Base-by-base conservation (phyloP, 2,329 filamentous ascomycete genomes). In the Pseudocercospora fijiensis region DNA sequence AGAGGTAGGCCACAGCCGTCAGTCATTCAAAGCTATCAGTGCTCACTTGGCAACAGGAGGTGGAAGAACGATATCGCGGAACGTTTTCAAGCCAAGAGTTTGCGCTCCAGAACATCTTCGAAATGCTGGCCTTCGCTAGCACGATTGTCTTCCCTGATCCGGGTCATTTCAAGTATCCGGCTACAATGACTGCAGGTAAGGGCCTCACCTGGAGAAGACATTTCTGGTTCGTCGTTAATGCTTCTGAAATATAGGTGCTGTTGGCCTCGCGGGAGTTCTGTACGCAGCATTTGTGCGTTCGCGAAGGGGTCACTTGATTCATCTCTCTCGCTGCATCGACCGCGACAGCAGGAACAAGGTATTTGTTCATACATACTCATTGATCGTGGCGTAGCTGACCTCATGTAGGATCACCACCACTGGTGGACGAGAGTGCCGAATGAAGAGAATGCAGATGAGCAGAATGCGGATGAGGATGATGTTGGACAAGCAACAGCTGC, bases 61-160 rank as follows among this genome's bases (percentile, higher is more conserved):
- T 79, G 0, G 74, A 76, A 53, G 51, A 69, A 7, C 58, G 67
- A 1, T 74, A 80, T 43, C 84, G 90, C n/a, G 90, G 88, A 0
- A 78, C 82, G 0, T 92, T 93, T 69, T 91, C 89, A 0, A 80
- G 88, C 0, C 83, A 86, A 7, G 90, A 93, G 74, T 83, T 86
- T 8, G 83, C 86, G 0, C 81, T 87, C 43, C 90, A 92, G 73
- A 69, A 66, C 65, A 68, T 84, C 0, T 91, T 91, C 65, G 89
- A 92, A 74, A 80, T 92, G 55, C 75, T 87, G 1, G 87, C 88
- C 0, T 92, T 86, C 71, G 81, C 81, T 0, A 82, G 83, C 0
- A 92, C 90, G 0, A 86, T 91, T 64, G 72, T 88, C 3, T 91
- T 88, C 65, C 80, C 84, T 0, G 77, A 78, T 0, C 89, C 89